These are phyloP conservation scores for Amniculicola lignicola DNA, from an alignment of 495 filamentous ascomycete species.

Conservation along the genomic window DNA sequence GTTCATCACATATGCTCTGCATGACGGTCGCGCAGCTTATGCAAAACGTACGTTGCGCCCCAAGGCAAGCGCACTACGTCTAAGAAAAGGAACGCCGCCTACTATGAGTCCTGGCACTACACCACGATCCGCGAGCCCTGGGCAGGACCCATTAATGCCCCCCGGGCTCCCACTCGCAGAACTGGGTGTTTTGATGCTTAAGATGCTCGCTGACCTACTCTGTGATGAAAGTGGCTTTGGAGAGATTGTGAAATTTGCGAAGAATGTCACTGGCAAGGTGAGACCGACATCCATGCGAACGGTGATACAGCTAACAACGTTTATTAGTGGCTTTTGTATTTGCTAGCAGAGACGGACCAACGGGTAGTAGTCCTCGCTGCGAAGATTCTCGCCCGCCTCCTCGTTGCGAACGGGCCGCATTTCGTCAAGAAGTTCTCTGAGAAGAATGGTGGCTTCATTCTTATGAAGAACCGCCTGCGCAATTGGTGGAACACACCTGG, in stretches of 20 bases:
- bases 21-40: constrained; percentile 52
- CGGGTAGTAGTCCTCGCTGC: constrained; percentile 76
- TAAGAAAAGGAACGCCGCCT: constrained; percentile 27
- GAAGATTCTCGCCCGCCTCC: constrained; percentile 81
- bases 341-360: constrained; percentile 81
- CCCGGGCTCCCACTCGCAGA: constrained; percentile 43
- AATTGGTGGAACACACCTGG: constrained; percentile 84
- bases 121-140: constrained; percentile 30
- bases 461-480: constrained; percentile 76
- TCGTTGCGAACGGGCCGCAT: constrained; percentile 70
- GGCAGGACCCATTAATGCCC: constrained; percentile 12
- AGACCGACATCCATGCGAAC: constrained; percentile 33
- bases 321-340: constrained; percentile 84
- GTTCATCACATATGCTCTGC: constrained; percentile 89
- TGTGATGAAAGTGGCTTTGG: constrained; percentile 63
- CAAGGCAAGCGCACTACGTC: constrained; percentile 38
- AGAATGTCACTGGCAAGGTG: constrained; percentile 95
- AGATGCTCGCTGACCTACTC: constrained; percentile 78
- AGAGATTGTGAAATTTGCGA: constrained; percentile 82
- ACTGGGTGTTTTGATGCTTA: constrained; percentile 71
- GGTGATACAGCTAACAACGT: neutral
- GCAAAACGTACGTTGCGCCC: constrained; percentile 53
- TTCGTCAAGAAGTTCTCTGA: constrained; percentile 83
- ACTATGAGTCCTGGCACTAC: constrained; percentile 28
- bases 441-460: constrained; percentile 79